A percentile compares a stretch with the other conserved stretches of the same genome.
Evolutionary conservation across 257 asterid genomes (phyloP).

Genomic region (Rauvolfia tetraphylla): DNA sequence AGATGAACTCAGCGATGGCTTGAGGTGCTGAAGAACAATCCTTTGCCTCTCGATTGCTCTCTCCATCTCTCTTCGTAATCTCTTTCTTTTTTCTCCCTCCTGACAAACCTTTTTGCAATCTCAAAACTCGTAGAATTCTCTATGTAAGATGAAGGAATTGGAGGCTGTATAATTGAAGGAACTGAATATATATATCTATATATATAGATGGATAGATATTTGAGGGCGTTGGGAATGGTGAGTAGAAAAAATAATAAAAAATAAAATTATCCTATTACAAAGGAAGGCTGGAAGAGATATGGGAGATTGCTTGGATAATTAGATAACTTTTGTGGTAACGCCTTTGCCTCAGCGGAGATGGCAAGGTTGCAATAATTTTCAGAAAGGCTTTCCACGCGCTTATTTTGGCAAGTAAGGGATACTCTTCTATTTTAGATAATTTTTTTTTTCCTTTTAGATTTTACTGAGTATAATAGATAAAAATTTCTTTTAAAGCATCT

Average conservation of each 20-base stretch:
- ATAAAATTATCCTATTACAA: not conserved
- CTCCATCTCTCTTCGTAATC: constrained; percentile 43
- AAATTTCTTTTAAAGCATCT: too few species aligned
- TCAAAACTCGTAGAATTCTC: not conserved
- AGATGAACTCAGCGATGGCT: constrained; percentile 71
- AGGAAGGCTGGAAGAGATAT: not conserved
- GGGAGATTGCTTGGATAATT: not conserved
- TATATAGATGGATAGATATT: too few species aligned
- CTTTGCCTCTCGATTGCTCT: constrained; percentile 76
- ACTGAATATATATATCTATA: not conserved
- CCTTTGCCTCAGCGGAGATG: not conserved
- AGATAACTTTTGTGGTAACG: not conserved
- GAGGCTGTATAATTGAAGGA: fast-evolving
- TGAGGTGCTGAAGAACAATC: constrained; percentile 76
- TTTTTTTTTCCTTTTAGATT: too few species aligned
- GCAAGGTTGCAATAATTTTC: not conserved
- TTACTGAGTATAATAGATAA: too few species aligned
- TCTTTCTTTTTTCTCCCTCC: too few species aligned
- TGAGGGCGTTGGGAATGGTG: constrained; percentile 5
- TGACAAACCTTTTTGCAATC: too few species aligned
- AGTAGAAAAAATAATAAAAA: not conserved
- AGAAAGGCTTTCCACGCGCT: not conserved
- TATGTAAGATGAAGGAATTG: too few species aligned
- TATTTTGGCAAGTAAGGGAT: not conserved
- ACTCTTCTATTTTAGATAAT: too few species aligned